phyloP scores from a whole-genome alignment of 78 protist genomes.

The Protostelium mycophagum region DNA sequence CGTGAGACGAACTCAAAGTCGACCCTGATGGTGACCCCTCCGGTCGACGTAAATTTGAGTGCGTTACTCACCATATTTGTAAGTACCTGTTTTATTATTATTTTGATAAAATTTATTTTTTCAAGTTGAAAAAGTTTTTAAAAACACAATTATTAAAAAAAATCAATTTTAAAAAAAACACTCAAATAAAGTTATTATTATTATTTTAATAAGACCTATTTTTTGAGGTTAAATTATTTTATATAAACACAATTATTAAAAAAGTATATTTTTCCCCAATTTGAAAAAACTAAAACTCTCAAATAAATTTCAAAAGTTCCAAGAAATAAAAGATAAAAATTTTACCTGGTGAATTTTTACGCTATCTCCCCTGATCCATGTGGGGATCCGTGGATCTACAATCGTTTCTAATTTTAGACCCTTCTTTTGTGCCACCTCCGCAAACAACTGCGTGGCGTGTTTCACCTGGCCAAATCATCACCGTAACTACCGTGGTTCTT shows the following conservation, averaged over 20 bases:
- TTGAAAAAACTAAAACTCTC: no score
- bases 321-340: no score
- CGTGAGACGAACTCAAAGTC: slow-evolving; percentile 31
- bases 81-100: slow-evolving; percentile 20
- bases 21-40: slow-evolving; percentile 30
- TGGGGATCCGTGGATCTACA: slow-evolving; percentile 42
- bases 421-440: slow-evolving; percentile 16
- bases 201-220: no score
- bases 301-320: no score
- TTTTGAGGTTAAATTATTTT: no score
- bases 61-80: slow-evolving; percentile 49
- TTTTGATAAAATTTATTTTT: not conserved
- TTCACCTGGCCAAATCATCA: slow-evolving; percentile 17
- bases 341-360: not conserved
- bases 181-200: no score
- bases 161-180: no score
- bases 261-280: no score
- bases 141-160: no score
- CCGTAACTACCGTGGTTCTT: not conserved
- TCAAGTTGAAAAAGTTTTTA: no score
- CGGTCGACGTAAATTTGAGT: slow-evolving; percentile 48
- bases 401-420: slow-evolving; percentile 28
- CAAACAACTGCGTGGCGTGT: not conserved
- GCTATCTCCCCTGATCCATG: slow-evolving; percentile 36
- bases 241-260: no score